Base-by-base conservation (phyloP, 495 filamentous ascomycete species). In the Peziza echinospora region DNA sequence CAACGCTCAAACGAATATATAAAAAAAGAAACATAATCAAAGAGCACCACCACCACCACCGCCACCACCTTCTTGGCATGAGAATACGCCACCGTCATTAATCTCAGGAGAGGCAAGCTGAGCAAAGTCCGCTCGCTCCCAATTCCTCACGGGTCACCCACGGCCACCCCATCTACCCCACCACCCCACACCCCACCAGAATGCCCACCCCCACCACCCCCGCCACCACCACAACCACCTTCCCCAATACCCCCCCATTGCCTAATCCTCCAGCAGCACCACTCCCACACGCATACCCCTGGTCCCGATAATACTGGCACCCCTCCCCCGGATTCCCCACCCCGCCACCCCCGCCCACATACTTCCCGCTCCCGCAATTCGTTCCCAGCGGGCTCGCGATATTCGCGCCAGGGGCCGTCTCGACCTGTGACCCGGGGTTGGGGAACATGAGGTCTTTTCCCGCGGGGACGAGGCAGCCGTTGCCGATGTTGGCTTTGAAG, bases 401-500 rank as follows among this genome's bases (percentile, higher is more conserved):
- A 37, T 37, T 37, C 30, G 30, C 30, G 11, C 30, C 30, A 37
- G 11, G 11, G 17, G 11, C 11, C 30, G 30, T 37, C n/a, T n/a
- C n/a, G 30, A 37, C 30, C 2, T 37, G 11, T 11, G 11, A 13
- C 30, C 43, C 43, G n/a, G 43, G 22, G 24, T 4, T 16, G 2
- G 43, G 43, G 24, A 45, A 45, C 17, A 19, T 58, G 25, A 55
- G 46, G 2, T 43, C 11, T 24, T 56, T 39, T 10, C 26, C 41
- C n/a, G 47, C 55, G 13, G 52, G 49, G 11, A 55, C 50, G 10
- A 21, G 17, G 22, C 56, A 59, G 28, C 56, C 56, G 24, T 59
- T 59, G 8, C 58, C 55, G 24, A 78, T 60, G 44, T 80, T 79
- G 45, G 75, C 75, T 4, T 68, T 53, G 56, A 77, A 79, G 45